Conservation (phyloP, 805 yeast genomes). For the Ascoidea asiatica region DNA sequence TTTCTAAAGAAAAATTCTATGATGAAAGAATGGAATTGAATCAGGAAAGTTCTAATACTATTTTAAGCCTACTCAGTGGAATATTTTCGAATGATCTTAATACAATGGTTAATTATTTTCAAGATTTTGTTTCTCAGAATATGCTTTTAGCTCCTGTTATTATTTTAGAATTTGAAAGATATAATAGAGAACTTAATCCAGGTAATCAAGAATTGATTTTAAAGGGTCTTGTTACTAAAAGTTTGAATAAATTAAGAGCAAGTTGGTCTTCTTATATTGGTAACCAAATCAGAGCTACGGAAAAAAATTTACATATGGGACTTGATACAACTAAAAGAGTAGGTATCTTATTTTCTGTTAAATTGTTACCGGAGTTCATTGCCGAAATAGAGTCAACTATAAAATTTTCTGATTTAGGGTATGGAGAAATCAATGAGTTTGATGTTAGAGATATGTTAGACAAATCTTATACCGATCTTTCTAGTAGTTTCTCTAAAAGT, state of each 20-base stretch:
- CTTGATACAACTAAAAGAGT: slow-evolving; percentile 6
- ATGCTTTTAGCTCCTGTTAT: slow-evolving; percentile 4
- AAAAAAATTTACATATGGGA: slow-evolving; percentile 4
- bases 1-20: slow-evolving; percentile 1
- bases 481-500: slow-evolving; percentile 15
- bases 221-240: slow-evolving; percentile 4
- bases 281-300: slow-evolving; percentile 5
- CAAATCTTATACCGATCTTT: slow-evolving; percentile 13
- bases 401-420: not conserved
- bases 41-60: slow-evolving; percentile 17
- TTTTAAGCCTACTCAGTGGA: slow-evolving; percentile 18
- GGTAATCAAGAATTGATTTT: slow-evolving; percentile 6
- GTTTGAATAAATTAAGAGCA: slow-evolving; percentile 4
- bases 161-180: slow-evolving; percentile 5
- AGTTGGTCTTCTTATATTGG: slow-evolving; percentile 6
- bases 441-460: slow-evolving; percentile 2
- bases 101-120: slow-evolving; percentile 17
- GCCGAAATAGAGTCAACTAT: slow-evolving; percentile 7
- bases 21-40: slow-evolving; percentile 16
- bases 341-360: slow-evolving; percentile 6
- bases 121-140: slow-evolving; percentile 5
- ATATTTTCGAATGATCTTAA: slow-evolving; percentile 15
- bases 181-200: slow-evolving; percentile 1
- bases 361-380: slow-evolving; percentile 8
- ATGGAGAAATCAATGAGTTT: not conserved